These are phyloP conservation scores for Eragrostis tef DNA, from an alignment of 202 grass and related monocot species.

Conservation along the genomic window DNA sequence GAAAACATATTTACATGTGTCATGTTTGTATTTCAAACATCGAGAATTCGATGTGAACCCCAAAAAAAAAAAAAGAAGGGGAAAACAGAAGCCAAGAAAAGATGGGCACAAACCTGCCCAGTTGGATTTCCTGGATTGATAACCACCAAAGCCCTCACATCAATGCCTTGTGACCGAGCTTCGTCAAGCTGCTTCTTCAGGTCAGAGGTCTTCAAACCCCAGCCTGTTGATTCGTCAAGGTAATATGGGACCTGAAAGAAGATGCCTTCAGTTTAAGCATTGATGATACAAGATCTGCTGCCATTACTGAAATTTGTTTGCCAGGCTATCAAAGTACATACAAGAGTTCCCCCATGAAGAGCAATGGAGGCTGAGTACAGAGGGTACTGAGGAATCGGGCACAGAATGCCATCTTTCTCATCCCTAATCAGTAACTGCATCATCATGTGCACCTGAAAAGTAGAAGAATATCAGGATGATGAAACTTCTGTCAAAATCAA, in stretches of 20 bases:
- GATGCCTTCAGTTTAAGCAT: constrained; percentile 36
- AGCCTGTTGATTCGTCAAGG: constrained; percentile 86
- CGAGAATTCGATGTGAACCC: constrained; percentile 23
- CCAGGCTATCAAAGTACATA: constrained; percentile 49
- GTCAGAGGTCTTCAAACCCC: constrained; percentile 90
- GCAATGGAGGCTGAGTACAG: constrained; percentile 94
- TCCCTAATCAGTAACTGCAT: constrained; percentile 95
- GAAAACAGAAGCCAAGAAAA: constrained; percentile 21
- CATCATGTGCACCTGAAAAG: constrained; percentile 92
- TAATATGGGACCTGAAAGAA: constrained; percentile 94
- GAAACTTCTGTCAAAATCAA: constrained; percentile 17
- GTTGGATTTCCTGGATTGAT: constrained; percentile 99
- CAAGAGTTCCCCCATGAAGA: constrained; percentile 95
- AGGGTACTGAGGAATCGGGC: constrained; percentile 93
- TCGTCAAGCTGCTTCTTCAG: constrained; percentile 88
- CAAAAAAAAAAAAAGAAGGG: not conserved
- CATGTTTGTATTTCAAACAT: constrained; percentile 8
- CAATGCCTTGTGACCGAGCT: constrained; percentile 81
- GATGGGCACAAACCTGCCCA: constrained; percentile 70
- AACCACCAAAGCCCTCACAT: constrained; percentile 85
- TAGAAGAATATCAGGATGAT: constrained; percentile 30
- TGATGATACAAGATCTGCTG: constrained; percentile 8
- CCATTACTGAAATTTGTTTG: not conserved
- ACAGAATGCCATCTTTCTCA: constrained; percentile 93
- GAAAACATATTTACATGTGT: not conserved